phyloP scores from a whole-genome alignment of 345 rosid genomes.

The Euphorbia lathyris region DNA sequence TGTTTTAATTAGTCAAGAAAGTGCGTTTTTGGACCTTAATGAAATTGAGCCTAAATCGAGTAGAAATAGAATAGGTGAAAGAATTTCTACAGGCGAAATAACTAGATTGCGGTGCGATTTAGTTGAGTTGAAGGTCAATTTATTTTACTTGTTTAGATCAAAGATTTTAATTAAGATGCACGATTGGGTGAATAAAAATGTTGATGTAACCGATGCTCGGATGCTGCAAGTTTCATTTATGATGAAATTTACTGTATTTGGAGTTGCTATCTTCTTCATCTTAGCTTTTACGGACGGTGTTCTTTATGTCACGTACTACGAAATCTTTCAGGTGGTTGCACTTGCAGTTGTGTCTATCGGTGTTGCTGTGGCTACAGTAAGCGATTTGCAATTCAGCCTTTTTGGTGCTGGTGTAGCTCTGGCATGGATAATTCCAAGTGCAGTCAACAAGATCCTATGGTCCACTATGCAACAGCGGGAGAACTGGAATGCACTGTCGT shows the following conservation, averaged over 20 bases:
- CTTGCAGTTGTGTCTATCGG: conserved; percentile 80
- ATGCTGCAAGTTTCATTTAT: conserved; percentile 1
- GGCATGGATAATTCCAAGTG: conserved; percentile 96
- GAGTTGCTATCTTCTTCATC: neutral
- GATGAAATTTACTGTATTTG: neutral
- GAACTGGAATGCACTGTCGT: conserved; percentile 94
- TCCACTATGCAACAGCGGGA: conserved; percentile 86
- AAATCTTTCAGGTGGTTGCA: conserved; percentile 62
- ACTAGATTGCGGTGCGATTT: neutral
- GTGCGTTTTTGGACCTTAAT: neutral
- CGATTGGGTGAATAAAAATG: neutral
- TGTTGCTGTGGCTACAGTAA: conserved; percentile 91
- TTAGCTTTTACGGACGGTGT: neutral
- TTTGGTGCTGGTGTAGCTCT: conserved; percentile 90
- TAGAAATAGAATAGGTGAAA: neutral
- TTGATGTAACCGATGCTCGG: neutral
- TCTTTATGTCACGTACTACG: conserved; percentile 1
- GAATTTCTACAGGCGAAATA: neutral
- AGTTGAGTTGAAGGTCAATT: neutral
- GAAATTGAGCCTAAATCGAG: neutral
- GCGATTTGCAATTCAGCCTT: conserved; percentile 80
- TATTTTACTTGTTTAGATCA: neutral
- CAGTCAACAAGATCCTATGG: conserved; percentile 93
- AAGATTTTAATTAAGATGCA: conserved; percentile 1
- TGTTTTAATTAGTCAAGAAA: neutral